Evolutionary conservation across 2,329 filamentous ascomycete species (phyloP), one percentile per base, ranked within the genome.

Genomic region (Metarhizium guizhouense): DNA sequence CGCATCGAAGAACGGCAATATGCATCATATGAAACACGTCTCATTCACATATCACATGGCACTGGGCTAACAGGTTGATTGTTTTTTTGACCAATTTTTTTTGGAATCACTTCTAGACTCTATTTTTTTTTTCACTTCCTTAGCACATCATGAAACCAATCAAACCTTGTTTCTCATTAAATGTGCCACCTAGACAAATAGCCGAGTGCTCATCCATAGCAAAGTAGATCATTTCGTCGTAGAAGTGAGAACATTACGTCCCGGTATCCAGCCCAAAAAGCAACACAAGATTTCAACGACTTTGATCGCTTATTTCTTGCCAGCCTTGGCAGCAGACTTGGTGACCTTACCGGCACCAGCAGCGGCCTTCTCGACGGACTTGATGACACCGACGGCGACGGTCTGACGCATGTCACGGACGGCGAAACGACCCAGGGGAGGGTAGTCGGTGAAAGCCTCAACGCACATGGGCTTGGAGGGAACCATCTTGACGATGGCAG

Each of bases 391-490:
- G 78, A 95, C 90, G 66, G 90, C 89, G 67, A 94, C 88, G 77
- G 88, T 93, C 75, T 88, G 83, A 74, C 83, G 81, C 92, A 96
- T 96, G 82, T 96, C 93, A 88, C 93, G 93, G 85, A 99, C 94
- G 77, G 94, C 94, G 86, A 99, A 99, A 87, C 94, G 93, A 77
- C 94, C 94, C 71, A 99, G 91, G 78, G 94, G 94, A 73, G 94
- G 93, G 85, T 97, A 99, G 75, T 96, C 91, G 72, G 92, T 96
- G 91, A 97, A 99, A 70, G 94, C 83, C 90, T 99, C 94, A 79
- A 99, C 94, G 80, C 94, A 99, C 94, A 99, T 99, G 76, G 94
- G 94, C 92, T 99, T 99, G 83, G 93, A 96, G 76, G 94, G 94
- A 84, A 96, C 75, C 94, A 99, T 97, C 91, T 96, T 97, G 83